These are phyloP conservation scores for Platanus orientalis DNA, from an alignment of 164 flowering plant species.

Conservation along the genomic window DNA sequence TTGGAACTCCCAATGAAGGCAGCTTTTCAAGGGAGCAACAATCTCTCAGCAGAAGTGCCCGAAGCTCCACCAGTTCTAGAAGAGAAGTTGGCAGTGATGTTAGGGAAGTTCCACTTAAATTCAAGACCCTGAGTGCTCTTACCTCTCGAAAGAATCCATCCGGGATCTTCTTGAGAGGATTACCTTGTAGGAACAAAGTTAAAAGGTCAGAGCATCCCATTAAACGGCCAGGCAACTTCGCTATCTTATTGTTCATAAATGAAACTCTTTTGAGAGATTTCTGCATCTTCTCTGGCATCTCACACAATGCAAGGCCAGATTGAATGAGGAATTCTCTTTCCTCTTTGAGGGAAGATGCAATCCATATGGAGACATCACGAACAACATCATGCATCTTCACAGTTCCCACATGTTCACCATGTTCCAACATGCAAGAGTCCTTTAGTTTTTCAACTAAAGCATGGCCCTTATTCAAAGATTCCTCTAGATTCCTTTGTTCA, in stretches of 20 bases:
- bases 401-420: background rate
- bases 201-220: constrained; percentile 8
- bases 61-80: constrained; percentile 12
- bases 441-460: constrained; percentile 2
- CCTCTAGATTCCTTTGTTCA: constrained; percentile 5
- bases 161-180: constrained; percentile 12
- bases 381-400: constrained; percentile 13
- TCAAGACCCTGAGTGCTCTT: constrained; percentile 12
- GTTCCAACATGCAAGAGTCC: constrained; percentile 5
- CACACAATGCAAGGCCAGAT: constrained; percentile 7
- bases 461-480: background rate
- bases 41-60: constrained; percentile 18
- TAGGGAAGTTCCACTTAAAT: constrained; percentile 18
- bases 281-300: background rate
- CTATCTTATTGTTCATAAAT: constrained; percentile 14
- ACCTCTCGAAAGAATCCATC: constrained; percentile 12
- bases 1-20: constrained; percentile 15
- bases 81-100: constrained; percentile 20
- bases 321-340: constrained; percentile 8
- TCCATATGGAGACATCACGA: constrained; percentile 13
- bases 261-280: constrained; percentile 10
- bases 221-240: constrained; percentile 1
- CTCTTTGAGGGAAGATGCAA: background rate
- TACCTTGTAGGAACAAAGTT: constrained; percentile 22
- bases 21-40: constrained; percentile 12